Percentiles rank a stretch among this genome's conserved stretches.
Evolutionary conservation across 345 rosid genomes (phyloP).

Genomic region (Carallia brachiata): DNA sequence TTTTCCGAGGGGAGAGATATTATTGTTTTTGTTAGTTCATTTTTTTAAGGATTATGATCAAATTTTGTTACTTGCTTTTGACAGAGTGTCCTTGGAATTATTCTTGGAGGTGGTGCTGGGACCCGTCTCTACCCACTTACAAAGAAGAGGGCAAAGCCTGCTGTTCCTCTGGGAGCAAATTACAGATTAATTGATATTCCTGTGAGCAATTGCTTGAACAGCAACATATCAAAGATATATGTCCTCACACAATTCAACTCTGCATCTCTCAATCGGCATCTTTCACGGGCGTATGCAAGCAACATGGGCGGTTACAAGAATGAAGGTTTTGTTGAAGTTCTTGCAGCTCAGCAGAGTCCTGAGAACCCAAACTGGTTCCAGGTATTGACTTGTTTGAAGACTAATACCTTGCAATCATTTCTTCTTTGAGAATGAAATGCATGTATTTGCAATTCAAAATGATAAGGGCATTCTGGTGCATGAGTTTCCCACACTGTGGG

Average conservation of each 20-base stretch:
- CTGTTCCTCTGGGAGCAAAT: slow-evolving; percentile 93
- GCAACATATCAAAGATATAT: slow-evolving; percentile 86
- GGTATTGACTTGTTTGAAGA: slow-evolving; percentile 34
- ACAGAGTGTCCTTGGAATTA: slow-evolving; percentile 93
- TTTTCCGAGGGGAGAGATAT: no score
- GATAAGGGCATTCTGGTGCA: no score
- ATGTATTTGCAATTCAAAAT: no score
- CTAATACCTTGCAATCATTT: neutral
- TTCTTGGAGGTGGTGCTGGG: slow-evolving; percentile 97
- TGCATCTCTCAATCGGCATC: slow-evolving; percentile 91
- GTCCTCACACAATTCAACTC: slow-evolving; percentile 97
- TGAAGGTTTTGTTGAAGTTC: slow-evolving; percentile 98
- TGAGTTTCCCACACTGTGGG: no score
- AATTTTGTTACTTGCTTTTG: neutral
- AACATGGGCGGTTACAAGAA: slow-evolving; percentile 97
- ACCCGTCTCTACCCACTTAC: slow-evolving; percentile 87
- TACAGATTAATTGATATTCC: slow-evolving; percentile 93
- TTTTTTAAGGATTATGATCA: neutral
- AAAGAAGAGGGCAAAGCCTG: slow-evolving; percentile 97
- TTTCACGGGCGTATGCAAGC: slow-evolving; percentile 90
- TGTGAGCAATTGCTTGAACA: slow-evolving; percentile 93
- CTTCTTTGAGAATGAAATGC: neutral
- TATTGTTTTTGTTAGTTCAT: neutral
- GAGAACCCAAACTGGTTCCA: slow-evolving; percentile 99
- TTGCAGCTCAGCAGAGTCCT: slow-evolving; percentile 97